These are phyloP conservation scores for Isatis tinctoria DNA, from an alignment of 345 rosid species.

Conservation along the genomic window DNA sequence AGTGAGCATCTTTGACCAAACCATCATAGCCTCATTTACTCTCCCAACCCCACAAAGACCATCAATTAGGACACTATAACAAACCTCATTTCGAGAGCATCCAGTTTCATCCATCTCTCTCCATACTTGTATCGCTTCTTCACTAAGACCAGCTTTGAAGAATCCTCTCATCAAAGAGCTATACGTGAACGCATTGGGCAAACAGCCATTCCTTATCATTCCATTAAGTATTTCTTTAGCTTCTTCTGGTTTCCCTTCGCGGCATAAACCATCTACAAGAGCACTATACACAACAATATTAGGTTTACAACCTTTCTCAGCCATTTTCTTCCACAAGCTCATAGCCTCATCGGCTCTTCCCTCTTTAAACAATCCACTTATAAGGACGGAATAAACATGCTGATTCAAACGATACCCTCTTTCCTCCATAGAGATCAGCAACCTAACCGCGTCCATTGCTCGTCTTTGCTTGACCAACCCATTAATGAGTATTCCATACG, in stretches of 20 bases:
- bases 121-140: constrained; percentile 76
- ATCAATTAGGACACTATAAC: constrained; percentile 70
- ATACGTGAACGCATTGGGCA: constrained; percentile 74
- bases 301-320: constrained; percentile 47
- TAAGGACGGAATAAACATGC: constrained; percentile 62
- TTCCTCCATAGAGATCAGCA: constrained; percentile 65
- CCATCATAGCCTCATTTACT: constrained; percentile 57
- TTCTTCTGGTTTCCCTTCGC: constrained; percentile 62
- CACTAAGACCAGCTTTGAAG: constrained; percentile 50
- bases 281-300: constrained; percentile 68
- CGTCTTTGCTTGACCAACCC: constrained; percentile 79
- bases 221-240: constrained; percentile 51
- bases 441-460: constrained; percentile 46
- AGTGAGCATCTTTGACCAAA: constrained; percentile 72
- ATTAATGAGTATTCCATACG: constrained; percentile 72
- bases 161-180: constrained; percentile 91
- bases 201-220: constrained; percentile 56
- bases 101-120: constrained; percentile 47
- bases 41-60: constrained; percentile 72
- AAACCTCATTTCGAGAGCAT: constrained; percentile 46
- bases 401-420: constrained; percentile 61
- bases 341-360: constrained; percentile 61
- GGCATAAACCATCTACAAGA: constrained; percentile 73
- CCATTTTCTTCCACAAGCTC: constrained; percentile 58
- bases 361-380: constrained; percentile 84